phyloP scores from a whole-genome alignment of 2,329 filamentous ascomycete genomes.

The Sarocladiaceae sp. region DNA sequence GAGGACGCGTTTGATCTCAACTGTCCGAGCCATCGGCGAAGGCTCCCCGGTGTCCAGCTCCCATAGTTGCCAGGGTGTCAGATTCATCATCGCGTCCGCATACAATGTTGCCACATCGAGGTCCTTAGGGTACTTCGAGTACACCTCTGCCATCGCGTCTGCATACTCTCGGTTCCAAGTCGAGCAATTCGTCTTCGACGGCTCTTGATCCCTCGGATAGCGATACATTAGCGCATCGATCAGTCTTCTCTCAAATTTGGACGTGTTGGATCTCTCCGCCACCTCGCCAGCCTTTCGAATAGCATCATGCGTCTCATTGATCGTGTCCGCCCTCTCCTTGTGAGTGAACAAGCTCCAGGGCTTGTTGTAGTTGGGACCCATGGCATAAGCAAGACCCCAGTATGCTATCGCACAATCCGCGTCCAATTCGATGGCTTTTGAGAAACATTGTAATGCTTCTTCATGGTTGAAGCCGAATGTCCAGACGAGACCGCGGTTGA shows the following conservation, averaged over 20 bases:
- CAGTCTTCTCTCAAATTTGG: conserved; percentile 54
- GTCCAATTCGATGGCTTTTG: conserved; percentile 53
- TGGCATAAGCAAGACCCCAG: conserved; percentile 67
- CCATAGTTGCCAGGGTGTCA: conserved; percentile 43
- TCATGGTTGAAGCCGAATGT: conserved; percentile 74
- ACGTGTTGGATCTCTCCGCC: conserved; percentile 5
- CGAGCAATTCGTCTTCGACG: conserved; percentile 41
- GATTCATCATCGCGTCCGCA: conserved; percentile 43
- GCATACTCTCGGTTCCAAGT: conserved; percentile 31
- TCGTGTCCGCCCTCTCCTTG: conserved; percentile 48
- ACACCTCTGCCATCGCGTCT: conserved; percentile 34
- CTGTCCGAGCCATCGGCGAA: conserved; percentile 25
- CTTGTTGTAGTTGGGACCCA: conserved; percentile 75
- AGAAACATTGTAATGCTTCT: conserved; percentile 62
- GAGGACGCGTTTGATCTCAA: conserved; percentile 29
- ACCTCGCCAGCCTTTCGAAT: conserved; percentile 20
- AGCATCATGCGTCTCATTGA: conserved; percentile 31
- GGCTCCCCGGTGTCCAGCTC: conserved; percentile 29
- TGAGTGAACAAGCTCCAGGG: conserved; percentile 69
- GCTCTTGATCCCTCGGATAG: conserved; percentile 49
- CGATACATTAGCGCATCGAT: conserved; percentile 58
- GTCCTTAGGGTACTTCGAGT: conserved; percentile 33
- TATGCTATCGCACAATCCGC: conserved; percentile 56
- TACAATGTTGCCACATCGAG: conserved; percentile 32
- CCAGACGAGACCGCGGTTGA: conserved; percentile 70